Conservation (phyloP, 176 grass and related monocot genomes). For the Aegilops bicornis region DNA sequence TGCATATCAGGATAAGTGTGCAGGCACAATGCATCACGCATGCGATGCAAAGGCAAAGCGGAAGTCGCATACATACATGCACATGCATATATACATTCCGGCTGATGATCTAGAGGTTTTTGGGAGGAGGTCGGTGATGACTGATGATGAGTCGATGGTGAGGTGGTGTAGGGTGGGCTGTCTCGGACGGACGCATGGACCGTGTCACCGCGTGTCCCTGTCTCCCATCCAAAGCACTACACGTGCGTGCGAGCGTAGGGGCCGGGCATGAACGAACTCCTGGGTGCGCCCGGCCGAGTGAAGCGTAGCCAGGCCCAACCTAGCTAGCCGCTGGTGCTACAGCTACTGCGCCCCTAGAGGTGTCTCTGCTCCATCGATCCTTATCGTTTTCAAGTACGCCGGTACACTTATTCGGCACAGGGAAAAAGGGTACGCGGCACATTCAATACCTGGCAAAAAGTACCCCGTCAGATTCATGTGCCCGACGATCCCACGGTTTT, state of each 20-base stretch:
- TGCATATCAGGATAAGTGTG: neutral
- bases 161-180: neutral
- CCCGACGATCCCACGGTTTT: no score
- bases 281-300: neutral
- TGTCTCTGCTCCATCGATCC: neutral
- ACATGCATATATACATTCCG: no score
- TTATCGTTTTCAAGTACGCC: conserved; percentile 3
- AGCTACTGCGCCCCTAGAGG: conserved; percentile 11
- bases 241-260: conserved; percentile 21
- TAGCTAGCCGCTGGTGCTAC: neutral
- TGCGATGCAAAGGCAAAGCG: neutral
- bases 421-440: neutral
- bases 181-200: neutral
- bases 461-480: neutral
- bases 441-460: conserved; percentile 10
- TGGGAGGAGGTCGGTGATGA: neutral
- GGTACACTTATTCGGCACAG: neutral
- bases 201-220: neutral
- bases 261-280: neutral
- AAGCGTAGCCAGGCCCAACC: conserved; percentile 12
- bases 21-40: neutral
- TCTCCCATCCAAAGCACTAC: conserved; percentile 9
- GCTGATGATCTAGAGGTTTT: no score
- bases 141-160: neutral
- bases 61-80: neutral